phyloP scores from a whole-genome alignment of 352 stramenopile genomes.

The Globisporangium emineosum region DNA sequence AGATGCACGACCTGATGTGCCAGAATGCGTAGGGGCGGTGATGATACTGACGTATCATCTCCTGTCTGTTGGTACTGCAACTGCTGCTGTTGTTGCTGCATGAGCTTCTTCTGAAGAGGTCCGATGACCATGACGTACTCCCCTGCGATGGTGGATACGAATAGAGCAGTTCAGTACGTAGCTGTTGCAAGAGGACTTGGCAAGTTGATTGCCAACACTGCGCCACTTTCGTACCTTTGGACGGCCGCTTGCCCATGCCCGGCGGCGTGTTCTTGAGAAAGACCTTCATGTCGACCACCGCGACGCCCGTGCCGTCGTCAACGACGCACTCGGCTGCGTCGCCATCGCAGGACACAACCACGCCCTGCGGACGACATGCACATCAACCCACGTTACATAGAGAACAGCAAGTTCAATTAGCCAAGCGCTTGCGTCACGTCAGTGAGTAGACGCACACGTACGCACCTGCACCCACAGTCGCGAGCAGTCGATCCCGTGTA shows the following conservation, averaged over 20 bases:
- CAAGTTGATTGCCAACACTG: too few relatives aligned
- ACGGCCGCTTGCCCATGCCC: constrained; percentile 35
- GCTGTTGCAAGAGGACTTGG: too few relatives aligned
- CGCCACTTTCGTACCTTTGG: constrained; percentile 24
- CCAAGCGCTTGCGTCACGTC: neutral
- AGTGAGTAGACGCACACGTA: neutral
- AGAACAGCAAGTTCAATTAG: neutral
- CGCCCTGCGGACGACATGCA: constrained; percentile 28
- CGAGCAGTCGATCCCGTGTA: constrained; percentile 58
- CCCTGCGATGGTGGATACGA: constrained; percentile 19
- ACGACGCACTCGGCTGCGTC: constrained; percentile 44
- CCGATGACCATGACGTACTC: constrained; percentile 82
- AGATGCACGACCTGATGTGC: constrained; percentile 65
- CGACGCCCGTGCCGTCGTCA: constrained; percentile 71
- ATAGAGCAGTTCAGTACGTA: too few relatives aligned
- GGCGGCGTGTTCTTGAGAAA: constrained; percentile 63
- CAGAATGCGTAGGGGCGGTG: constrained; percentile 25
- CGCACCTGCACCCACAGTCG: constrained; percentile 77
- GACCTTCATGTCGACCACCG: constrained; percentile 53
- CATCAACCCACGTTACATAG: neutral
- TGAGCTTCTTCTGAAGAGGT: constrained; percentile 43
- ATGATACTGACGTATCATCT: constrained; percentile 5
- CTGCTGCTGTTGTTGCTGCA: constrained; percentile 18
- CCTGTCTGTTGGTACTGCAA: neutral
- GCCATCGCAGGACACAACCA: constrained; percentile 39